Base-by-base conservation (phyloP, 1,284 basidiomycete genomes). In the Ganoderma leucocontextum region DNA sequence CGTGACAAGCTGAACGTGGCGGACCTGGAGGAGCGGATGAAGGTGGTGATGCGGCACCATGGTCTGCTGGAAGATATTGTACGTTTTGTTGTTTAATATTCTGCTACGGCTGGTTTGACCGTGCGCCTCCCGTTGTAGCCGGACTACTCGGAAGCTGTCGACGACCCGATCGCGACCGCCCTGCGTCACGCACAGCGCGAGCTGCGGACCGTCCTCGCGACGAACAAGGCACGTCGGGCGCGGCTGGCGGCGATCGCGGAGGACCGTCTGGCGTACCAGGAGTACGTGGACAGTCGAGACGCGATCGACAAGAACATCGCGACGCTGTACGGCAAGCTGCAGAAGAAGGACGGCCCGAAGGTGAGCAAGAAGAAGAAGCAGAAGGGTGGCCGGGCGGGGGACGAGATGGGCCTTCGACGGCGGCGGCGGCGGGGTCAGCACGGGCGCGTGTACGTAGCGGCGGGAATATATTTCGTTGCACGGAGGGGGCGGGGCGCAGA, bases 121-220 rank as follows among this genome's bases (percentile, higher is more conserved):
- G n/a, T n/a, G n/a, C n/a, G 47, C 22, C 8, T 49, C 10, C 8
- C 9, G 39, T 41, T 22, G 22, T 73, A 96, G 93, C 91, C 92
- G 65, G 91, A 96, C 78, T 93, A 89, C 74, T 83, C 89, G 1
- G 85, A 89, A 58, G 89, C 91, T 63, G 92, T 95, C 55, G 97
- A 98, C 76, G 97, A 99, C 79, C 96, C 97, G 62, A 94, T 99
- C 68, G 93, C 96, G 2, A 91, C 93, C 2, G 93, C 95, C 1
- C 87, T 99, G 2, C 92, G 97, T 1, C 91, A 94, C 68, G 94
- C 95, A 38, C 97, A 99, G 79, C 84, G 86, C 19, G 89, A 94
- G 72, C 85, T 99, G 4, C 88, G 91, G 6, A 84, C 83, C 7
- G 94, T 98, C 65, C 85, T 93, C 1, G 86, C 90, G 9, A 85